Base-by-base conservation (phyloP, 345 rosid genomes). In the Pugionium cornutum region DNA sequence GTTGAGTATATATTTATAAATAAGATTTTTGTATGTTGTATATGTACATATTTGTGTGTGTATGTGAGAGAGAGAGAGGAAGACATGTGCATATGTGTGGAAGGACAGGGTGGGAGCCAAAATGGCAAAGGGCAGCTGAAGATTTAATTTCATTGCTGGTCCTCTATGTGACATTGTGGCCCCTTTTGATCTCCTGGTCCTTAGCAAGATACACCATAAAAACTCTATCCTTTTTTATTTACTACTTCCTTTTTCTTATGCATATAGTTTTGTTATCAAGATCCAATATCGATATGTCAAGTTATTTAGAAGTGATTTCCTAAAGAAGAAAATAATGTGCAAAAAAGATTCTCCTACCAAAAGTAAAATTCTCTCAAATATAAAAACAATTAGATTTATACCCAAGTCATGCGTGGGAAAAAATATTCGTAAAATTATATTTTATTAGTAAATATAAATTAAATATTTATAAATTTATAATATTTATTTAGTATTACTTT, bases 41-140 rank as follows among this genome's bases (percentile, higher is more conserved):
- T 59, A 10, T 57, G 11, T 72, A 35, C 48, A 40, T 64, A 47
- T 49, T 34, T 72, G 64, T 35, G 42, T 18, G 18, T 18, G 18
- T 18, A 18, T 18, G 18, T 18, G 18, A 18, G 18, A 18, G 18
- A 35, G 61, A 54, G 67, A 71, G 57, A 58, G 32, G 68, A 63
- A 70, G 76, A 79, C 79, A 67, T 76, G 83, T 83, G 86, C 73
- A 67, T 73, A 62, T 29, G 65, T 42, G 79, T 53, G 70, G 50
- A 53, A 77, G 66, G 76, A 73, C 76, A 75, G 57, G 80, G 81
- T 81, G 84, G 88, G 87, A 75, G 79, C 87, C 83, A 71, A 71
- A 10, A 67, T 73, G 58, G 69, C 75, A 69, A 70, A 73, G 61
- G 58, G 68, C 77, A 73, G 77, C 72, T 52, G 60, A 69, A 60